phyloP scores from a whole-genome alignment of 1,284 basidiomycete genomes.

The Leucoagaricus sp. region DNA sequence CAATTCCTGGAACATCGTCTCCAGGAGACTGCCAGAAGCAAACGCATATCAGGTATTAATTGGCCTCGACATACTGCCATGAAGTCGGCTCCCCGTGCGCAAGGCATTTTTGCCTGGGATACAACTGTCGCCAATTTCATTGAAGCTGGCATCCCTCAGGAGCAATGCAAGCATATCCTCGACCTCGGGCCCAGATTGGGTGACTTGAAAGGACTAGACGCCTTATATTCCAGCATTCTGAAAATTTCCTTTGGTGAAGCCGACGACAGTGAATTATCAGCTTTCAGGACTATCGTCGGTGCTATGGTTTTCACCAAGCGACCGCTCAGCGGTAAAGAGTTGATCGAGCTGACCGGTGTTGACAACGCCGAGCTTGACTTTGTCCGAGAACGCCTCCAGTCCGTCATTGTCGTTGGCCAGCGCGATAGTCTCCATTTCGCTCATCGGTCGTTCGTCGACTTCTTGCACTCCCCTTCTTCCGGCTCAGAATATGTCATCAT shows the following conservation, averaged over 20 bases:
- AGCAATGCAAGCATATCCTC: slow-evolving; percentile 18
- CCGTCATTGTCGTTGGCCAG: too few species aligned
- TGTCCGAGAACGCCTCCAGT: slow-evolving; percentile 21
- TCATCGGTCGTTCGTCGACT: slow-evolving; percentile 25
- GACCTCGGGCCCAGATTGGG: background rate
- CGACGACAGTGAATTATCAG: background rate
- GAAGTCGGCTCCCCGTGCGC: slow-evolving; percentile 21
- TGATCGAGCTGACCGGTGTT: background rate
- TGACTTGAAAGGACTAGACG: background rate
- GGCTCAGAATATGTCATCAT: too few species aligned
- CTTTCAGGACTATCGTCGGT: slow-evolving; percentile 23
- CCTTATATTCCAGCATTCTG: background rate
- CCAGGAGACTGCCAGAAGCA: background rate
- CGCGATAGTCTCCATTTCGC: slow-evolving; percentile 18
- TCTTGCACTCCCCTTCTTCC: slow-evolving; percentile 10
- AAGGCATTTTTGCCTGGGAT: slow-evolving; percentile 31
- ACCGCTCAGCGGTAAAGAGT: slow-evolving; percentile 18
- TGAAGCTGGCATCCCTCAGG: slow-evolving; percentile 20
- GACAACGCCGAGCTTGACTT: slow-evolving; percentile 15
- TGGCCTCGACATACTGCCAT: slow-evolving; percentile 2
- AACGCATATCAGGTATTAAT: background rate
- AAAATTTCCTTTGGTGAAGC: background rate
- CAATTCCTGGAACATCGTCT: background rate
- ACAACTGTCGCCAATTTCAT: slow-evolving; percentile 26
- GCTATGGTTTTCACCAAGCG: slow-evolving; percentile 23